Evolutionary conservation across 441 rosid species (phyloP).

Genomic region (Euphorbia schlechtendalii): DNA sequence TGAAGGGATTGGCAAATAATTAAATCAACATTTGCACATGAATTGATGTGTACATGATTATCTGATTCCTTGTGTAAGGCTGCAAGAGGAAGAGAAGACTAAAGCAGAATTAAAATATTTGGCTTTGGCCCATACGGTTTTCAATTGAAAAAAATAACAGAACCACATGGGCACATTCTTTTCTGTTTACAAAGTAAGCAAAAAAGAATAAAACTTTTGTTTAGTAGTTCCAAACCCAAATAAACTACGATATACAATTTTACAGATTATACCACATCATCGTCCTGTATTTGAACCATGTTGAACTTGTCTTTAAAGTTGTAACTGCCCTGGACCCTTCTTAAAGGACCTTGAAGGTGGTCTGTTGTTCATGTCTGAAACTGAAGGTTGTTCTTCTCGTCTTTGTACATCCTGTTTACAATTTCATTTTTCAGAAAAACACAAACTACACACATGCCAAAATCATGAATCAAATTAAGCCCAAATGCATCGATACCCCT

Average conservation of each 20-base stretch:
- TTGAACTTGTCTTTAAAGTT: conserved; percentile 42
- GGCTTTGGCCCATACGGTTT: conserved; percentile 49
- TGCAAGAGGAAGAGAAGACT: not conserved
- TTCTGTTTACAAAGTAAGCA: conserved; percentile 27
- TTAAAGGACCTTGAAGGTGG: conserved; percentile 71
- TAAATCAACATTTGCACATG: too few species aligned
- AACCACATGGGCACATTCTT: conserved; percentile 52
- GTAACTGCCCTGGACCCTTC: conserved; percentile 68
- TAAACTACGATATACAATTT: conserved; percentile 52
- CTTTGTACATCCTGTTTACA: conserved; percentile 54
- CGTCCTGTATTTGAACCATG: not conserved
- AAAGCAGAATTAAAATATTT: conserved; percentile 29
- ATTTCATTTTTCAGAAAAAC: too few species aligned
- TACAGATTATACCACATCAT: conserved; percentile 41
- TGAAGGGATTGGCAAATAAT: too few species aligned
- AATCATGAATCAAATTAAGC: too few species aligned
- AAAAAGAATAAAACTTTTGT: too few species aligned
- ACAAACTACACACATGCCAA: too few species aligned
- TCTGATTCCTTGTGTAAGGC: too few species aligned
- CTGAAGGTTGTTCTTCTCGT: conserved; percentile 35
- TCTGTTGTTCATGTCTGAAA: conserved; percentile 34
- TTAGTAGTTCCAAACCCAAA: conserved; percentile 29
- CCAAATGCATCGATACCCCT: too few species aligned
- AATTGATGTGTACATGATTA: too few species aligned
- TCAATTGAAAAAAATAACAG: conserved; percentile 41